A percentile compares a stretch with the other conserved stretches of the same genome.
Evolutionary conservation across 257 asterid genomes (phyloP).

Genomic region (Solanum piurae): DNA sequence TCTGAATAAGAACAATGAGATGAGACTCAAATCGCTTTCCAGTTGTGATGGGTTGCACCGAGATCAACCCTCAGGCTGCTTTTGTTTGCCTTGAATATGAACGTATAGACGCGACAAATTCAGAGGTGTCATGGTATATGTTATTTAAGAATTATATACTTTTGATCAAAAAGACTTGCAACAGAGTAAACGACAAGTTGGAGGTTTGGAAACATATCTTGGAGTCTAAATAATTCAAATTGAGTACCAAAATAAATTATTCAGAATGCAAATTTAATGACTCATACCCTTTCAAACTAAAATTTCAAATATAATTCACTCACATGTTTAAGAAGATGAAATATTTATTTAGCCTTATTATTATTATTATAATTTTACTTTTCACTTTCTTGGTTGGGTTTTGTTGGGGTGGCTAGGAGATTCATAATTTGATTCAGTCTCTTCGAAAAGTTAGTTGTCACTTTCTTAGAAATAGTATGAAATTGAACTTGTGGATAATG

Average conservation of each 20-base stretch:
- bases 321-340: neutral
- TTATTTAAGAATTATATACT: neutral
- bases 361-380: neutral
- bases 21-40: neutral
- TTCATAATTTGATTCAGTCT: neutral
- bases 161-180: neutral
- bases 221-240: no score
- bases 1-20: neutral
- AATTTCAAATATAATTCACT: neutral
- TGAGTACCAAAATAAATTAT: neutral
- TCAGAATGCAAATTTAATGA: neutral
- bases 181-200: no score
- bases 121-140: neutral
- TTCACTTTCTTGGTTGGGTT: neutral
- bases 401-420: neutral
- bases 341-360: neutral
- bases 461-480: neutral
- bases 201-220: no score
- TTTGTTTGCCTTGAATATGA: neutral
- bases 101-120: neutral
- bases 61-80: neutral
- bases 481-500: neutral
- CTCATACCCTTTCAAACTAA: neutral
- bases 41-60: neutral
- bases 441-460: neutral